phyloP scores from a whole-genome alignment of 441 rosid genomes.

The Populus tomentosa region DNA sequence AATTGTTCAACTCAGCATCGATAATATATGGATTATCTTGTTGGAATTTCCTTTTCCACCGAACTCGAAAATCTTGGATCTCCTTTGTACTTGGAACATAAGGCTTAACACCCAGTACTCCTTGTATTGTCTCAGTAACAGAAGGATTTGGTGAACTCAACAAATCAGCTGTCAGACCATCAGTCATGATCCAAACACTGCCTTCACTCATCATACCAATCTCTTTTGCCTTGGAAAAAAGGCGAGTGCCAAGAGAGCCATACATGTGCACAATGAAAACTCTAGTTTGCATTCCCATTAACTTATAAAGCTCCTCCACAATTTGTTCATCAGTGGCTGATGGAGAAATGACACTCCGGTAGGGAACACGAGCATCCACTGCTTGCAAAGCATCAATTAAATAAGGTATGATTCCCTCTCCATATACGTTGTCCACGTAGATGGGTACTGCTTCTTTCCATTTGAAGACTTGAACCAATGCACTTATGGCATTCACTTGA shows the following conservation, averaged over 20 bases:
- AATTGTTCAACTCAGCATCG: too few relatives aligned
- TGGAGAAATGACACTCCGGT: constrained; percentile 36
- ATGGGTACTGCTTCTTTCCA: constrained; percentile 60
- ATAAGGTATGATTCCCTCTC: constrained; percentile 44
- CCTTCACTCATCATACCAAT: constrained; percentile 18
- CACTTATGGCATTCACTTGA: neutral
- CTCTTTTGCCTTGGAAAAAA: too few relatives aligned
- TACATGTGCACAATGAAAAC: too few relatives aligned
- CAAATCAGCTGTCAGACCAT: constrained; percentile 26
- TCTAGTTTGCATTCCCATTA: constrained; percentile 43
- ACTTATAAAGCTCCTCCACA: constrained; percentile 40
- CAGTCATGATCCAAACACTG: constrained; percentile 57
- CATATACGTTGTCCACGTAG: constrained; percentile 38
- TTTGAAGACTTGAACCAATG: constrained; percentile 36
- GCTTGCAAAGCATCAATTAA: constrained; percentile 47
- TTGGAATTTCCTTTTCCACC: too few relatives aligned
- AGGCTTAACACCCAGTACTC: constrained; percentile 44
- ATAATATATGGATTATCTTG: too few relatives aligned
- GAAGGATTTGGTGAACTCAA: constrained; percentile 11
- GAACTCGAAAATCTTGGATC: constrained; percentile 19
- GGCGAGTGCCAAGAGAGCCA: too few relatives aligned
- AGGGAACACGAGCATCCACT: constrained; percentile 32
- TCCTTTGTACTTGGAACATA: constrained; percentile 25
- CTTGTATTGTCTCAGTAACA: constrained; percentile 37
- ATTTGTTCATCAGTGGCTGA: constrained; percentile 39